Base-by-base conservation (phyloP, 23 red algal genomes). In the Agarophyton chilense region DNA sequence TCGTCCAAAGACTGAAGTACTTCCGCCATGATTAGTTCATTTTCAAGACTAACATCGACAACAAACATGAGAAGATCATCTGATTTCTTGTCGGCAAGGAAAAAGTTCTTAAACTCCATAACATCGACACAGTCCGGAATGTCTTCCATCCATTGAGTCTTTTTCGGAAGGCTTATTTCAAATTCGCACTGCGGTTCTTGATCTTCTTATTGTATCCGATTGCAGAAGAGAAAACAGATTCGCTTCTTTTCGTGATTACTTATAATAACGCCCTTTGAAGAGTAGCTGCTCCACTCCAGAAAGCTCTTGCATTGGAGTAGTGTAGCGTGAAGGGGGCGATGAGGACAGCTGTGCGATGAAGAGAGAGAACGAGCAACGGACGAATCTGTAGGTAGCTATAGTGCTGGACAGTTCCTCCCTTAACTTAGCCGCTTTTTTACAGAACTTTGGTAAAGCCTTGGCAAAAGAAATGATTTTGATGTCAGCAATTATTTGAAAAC, bases 61-160 rank as follows among this genome's bases (percentile, higher is more conserved):
- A 96, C 82, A 84, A 96, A 96, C 68, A 96, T 83, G 43, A 93
- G 77, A 4, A 96, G 61, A 78, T 96, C 94, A 46, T 96, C 94
- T 4, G 81, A 40, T 52, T 92, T 84, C 49, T 81, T 92, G 76
- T 90, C 93, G 21, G 87, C 94, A 64, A 92, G 64, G 17, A 96
- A 78, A 63, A 92, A 81, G 34, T 92, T 77, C 52, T 73, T 91
- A 33, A 94, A 89, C 46, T 94, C 92, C 82, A 94, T 89, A 18
- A 94, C 76, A 40, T 94, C 92, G 39, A 94, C 81, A 51, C 47
- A 57, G 14, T 78, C 72, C 29, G 90, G 84, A 17, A 92, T 32
- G 52, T 96, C 94, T 29, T 78, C 84, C 78, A 96, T 78, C 19
- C 89, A 73, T 53, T 93, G 94, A 42, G 90, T 79, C 64, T 96